These are phyloP conservation scores for Cyberlindnera petersonii DNA, from an alignment of 805 yeast species.

Conservation along the genomic window DNA sequence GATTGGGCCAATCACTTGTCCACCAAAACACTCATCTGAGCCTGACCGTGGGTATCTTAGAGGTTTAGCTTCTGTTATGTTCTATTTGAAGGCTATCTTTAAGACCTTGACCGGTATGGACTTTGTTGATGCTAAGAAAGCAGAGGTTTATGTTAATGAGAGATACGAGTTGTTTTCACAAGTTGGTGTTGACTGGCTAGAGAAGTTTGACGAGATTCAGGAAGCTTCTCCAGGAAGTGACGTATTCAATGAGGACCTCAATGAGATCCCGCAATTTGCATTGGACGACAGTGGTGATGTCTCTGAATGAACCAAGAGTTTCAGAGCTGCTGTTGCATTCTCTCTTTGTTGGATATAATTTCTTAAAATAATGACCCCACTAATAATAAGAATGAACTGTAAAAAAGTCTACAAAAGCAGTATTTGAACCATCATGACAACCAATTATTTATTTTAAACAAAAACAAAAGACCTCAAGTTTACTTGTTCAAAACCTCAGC, in stretches of 20 bases:
- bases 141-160: slow-evolving; percentile 17
- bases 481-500: slow-evolving; percentile 92
- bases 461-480: slow-evolving; percentile 24
- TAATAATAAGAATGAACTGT: too few species aligned
- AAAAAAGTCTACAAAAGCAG: too few species aligned
- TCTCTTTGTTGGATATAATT: not conserved
- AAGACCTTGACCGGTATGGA: slow-evolving; percentile 44
- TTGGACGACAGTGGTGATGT: slow-evolving; percentile 26
- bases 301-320: slow-evolving; percentile 21
- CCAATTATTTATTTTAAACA: slow-evolving; percentile 17
- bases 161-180: slow-evolving; percentile 21
- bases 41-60: slow-evolving; percentile 84
- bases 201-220: slow-evolving; percentile 34
- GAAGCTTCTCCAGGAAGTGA: slow-evolving; percentile 30
- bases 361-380: too few species aligned
- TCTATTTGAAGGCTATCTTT: slow-evolving; percentile 62
- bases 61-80: slow-evolving; percentile 72
- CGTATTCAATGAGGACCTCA: slow-evolving; percentile 20
- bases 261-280: slow-evolving; percentile 26
- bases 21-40: slow-evolving; percentile 60
- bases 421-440: slow-evolving; percentile 14
- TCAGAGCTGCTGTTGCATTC: not conserved
- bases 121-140: slow-evolving; percentile 28
- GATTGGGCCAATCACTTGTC: slow-evolving; percentile 47
- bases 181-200: slow-evolving; percentile 35